phyloP scores from a whole-genome alignment of 1,284 basidiomycete genomes.

The Ganoderma sp. region DNA sequence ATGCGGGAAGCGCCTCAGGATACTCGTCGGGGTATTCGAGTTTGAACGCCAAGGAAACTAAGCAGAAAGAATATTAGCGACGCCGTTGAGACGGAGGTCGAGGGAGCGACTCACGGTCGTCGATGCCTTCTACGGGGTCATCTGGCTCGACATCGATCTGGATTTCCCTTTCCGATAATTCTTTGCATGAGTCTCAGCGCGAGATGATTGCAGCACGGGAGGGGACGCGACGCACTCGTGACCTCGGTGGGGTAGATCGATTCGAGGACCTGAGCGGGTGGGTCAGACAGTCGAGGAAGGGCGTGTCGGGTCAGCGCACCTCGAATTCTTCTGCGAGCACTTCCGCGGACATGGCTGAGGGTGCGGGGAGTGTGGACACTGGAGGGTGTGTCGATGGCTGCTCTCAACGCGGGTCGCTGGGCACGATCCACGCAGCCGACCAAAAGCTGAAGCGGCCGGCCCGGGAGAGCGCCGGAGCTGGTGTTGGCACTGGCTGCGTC shows the following conservation, averaged over 20 bases:
- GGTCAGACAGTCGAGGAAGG: slow-evolving; percentile 17
- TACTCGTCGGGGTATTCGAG: slow-evolving; percentile 76
- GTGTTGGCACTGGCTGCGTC: too few relatives aligned
- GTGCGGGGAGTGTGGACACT: neutral
- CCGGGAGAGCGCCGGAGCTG: slow-evolving; percentile 1
- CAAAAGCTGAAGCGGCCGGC: neutral
- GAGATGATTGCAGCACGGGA: slow-evolving; percentile 37
- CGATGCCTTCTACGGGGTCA: slow-evolving; percentile 64
- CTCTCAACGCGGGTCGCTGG: neutral
- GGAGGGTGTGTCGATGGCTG: neutral
- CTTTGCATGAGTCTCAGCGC: slow-evolving; percentile 69
- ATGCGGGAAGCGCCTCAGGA: slow-evolving; percentile 78
- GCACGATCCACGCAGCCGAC: neutral
- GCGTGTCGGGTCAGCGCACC: slow-evolving; percentile 51
- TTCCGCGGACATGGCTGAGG: slow-evolving; percentile 60
- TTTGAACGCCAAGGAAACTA: slow-evolving; percentile 78
- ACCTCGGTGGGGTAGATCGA: slow-evolving; percentile 96
- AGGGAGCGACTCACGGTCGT: slow-evolving; percentile 55
- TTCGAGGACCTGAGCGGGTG: slow-evolving; percentile 78
- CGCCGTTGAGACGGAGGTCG: slow-evolving; percentile 13
- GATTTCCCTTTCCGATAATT: slow-evolving; percentile 82
- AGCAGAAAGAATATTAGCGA: slow-evolving; percentile 20
- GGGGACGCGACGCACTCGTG: slow-evolving; percentile 70
- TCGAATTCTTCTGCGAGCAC: slow-evolving; percentile 86
- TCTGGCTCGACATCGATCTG: slow-evolving; percentile 91